phyloP scores from a whole-genome alignment of 1,139 yeast species.

The Candida freyschussii region DNA sequence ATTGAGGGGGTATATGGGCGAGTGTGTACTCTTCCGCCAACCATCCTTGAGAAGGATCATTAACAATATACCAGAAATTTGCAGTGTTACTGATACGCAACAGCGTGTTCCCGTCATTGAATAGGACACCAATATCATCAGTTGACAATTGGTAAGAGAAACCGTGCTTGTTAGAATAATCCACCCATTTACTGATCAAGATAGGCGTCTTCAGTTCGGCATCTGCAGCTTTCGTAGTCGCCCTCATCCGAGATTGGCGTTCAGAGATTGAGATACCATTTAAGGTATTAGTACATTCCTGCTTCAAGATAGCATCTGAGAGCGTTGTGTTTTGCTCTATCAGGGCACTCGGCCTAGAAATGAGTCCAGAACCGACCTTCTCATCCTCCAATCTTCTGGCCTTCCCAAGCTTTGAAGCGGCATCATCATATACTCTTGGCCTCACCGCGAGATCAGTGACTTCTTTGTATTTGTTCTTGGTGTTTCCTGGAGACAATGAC shows the following conservation, averaged over 20 bases:
- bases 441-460: slow-evolving; percentile 24
- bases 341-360: slow-evolving; percentile 23
- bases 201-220: slow-evolving; percentile 51
- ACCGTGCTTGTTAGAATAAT: slow-evolving; percentile 93
- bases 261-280: slow-evolving; percentile 39
- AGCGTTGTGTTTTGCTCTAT: slow-evolving; percentile 27
- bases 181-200: slow-evolving; percentile 94
- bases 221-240: slow-evolving; percentile 24
- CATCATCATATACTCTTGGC: slow-evolving; percentile 25
- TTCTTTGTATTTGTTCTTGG: slow-evolving; percentile 82
- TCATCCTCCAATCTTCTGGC: slow-evolving; percentile 26
- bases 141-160: slow-evolving; percentile 89
- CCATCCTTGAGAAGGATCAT: slow-evolving; percentile 68
- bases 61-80: slow-evolving; percentile 55
- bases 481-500: slow-evolving; percentile 89
- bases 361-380: slow-evolving; percentile 2
- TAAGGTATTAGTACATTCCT: slow-evolving; percentile 39
- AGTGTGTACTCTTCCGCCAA: slow-evolving; percentile 59
- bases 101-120: slow-evolving; percentile 78
- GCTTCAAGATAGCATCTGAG: slow-evolving; percentile 36
- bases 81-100: slow-evolving; percentile 62
- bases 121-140: slow-evolving; percentile 88
- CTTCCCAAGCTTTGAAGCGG: slow-evolving; percentile 19
- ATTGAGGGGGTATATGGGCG: slow-evolving; percentile 52
- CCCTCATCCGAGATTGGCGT: slow-evolving; percentile 37